phyloP scores from a whole-genome alignment of 495 filamentous ascomycete genomes.

The Aspergillus coremiiformis region DNA sequence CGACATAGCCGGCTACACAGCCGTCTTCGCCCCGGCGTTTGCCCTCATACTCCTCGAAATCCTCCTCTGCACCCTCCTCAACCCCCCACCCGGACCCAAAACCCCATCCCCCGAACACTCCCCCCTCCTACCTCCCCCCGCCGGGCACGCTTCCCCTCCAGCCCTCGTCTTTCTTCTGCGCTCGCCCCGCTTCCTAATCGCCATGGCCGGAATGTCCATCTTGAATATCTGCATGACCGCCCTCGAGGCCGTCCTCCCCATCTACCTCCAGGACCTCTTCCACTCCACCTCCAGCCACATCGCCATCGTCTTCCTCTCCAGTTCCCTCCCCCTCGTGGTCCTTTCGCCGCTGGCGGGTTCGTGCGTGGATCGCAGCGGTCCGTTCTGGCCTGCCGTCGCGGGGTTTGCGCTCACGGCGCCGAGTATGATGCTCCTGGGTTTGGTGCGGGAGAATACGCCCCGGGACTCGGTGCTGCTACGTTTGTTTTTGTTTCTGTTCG shows the following conservation, averaged over 20 bases:
- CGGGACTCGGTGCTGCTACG: not conserved
- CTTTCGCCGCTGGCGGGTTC: not conserved
- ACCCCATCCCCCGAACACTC: not conserved
- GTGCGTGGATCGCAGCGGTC: not conserved
- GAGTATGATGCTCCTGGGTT: constrained; percentile 1
- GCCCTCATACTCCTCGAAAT: not conserved
- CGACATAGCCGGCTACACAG: not conserved
- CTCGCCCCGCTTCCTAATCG: not conserved
- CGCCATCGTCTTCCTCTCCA: not conserved
- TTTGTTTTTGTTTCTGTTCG: constrained; percentile 1
- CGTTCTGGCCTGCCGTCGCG: not conserved
- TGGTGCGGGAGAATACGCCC: not conserved
- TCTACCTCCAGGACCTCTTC: not conserved
- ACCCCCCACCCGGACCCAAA: not conserved
- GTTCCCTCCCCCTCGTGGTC: not conserved
- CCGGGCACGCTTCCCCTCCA: not conserved
- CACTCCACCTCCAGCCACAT: not conserved
- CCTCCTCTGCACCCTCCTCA: not conserved
- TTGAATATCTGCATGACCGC: not conserved
- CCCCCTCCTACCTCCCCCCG: not conserved
- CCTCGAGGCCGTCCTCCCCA: not conserved
- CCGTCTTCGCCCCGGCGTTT: not conserved
- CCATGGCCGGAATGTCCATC: not conserved
- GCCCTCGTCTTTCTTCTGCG: not conserved
- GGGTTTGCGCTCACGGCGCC: not conserved